phyloP scores from a whole-genome alignment of 1,139 yeast species.

The Candida anutae region DNA sequence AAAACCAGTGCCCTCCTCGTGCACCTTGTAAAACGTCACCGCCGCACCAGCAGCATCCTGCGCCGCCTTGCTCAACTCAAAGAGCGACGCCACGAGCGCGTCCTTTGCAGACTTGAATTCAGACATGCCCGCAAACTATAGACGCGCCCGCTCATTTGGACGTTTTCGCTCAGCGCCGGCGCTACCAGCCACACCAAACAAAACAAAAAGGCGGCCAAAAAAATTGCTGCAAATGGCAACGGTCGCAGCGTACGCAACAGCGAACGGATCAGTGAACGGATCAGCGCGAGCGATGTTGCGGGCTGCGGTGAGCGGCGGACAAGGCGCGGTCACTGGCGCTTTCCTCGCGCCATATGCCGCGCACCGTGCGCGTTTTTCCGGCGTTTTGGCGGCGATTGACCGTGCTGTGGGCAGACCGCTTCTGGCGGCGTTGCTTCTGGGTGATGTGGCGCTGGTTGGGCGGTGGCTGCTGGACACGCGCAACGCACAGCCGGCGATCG shows the following conservation, averaged over 20 bases:
- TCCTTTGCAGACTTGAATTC: conserved; percentile 35
- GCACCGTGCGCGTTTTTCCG: no score
- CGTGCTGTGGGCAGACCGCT: no score
- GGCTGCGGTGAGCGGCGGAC: no score
- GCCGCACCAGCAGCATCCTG: conserved; percentile 74
- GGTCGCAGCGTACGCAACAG: no score
- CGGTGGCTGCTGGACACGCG: conserved; percentile 27
- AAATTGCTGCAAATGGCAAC: no score
- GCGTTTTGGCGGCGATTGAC: no score
- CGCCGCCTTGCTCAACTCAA: conserved; percentile 75
- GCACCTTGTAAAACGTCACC: conserved; percentile 59
- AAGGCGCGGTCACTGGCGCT: no score
- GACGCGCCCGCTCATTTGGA: conserved; percentile 1
- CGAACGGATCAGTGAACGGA: no score
- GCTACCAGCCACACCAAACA: background rate
- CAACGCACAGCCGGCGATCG: conserved; percentile 57
- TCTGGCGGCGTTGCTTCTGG: no score
- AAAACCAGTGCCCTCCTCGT: conserved; percentile 21
- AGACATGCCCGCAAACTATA: conserved; percentile 7
- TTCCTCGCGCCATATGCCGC: no score
- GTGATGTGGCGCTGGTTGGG: no score
- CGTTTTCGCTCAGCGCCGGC: background rate
- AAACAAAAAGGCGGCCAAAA: conserved; percentile 1
- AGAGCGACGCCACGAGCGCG: conserved; percentile 66
- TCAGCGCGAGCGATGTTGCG: no score